phyloP scores from a whole-genome alignment of 768 basidiomycete genomes.

The Boletellus sp. region DNA sequence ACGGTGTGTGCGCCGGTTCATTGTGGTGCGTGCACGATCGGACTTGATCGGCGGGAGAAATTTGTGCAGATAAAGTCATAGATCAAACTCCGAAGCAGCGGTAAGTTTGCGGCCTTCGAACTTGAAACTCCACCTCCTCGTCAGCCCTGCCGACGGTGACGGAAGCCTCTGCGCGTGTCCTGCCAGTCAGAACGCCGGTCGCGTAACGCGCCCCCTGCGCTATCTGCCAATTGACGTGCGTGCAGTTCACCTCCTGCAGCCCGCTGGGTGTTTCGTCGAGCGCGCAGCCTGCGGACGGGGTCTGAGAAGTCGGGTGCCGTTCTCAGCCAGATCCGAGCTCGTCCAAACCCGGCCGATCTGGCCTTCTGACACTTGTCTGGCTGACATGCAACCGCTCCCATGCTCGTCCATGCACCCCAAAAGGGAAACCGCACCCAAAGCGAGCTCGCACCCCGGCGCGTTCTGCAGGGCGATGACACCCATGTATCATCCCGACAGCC shows the following conservation, averaged over 20 bases:
- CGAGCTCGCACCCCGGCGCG: no score
- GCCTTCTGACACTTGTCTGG: slow-evolving; percentile 15
- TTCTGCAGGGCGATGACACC: slow-evolving; percentile 1
- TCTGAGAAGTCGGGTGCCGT: no score
- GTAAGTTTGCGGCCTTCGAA: slow-evolving; percentile 31
- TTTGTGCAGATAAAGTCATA: slow-evolving; percentile 31
- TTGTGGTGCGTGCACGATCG: slow-evolving; percentile 26
- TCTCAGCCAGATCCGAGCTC: slow-evolving; percentile 32
- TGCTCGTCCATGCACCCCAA: slow-evolving; percentile 4
- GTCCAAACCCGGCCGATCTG: slow-evolving; percentile 4
- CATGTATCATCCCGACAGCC: neutral
- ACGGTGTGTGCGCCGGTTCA: slow-evolving; percentile 4
- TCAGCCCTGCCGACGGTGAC: slow-evolving; percentile 31
- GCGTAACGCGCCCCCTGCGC: neutral
- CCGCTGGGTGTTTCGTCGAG: slow-evolving; percentile 17
- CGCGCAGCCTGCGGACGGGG: no score
- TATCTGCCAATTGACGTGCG: slow-evolving; percentile 4
- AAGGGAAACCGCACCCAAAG: no score
- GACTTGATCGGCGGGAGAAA: slow-evolving; percentile 35
- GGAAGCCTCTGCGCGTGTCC: slow-evolving; percentile 24
- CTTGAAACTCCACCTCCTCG: slow-evolving; percentile 33
- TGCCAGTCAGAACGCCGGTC: slow-evolving; percentile 20
- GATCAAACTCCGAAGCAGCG: slow-evolving; percentile 23
- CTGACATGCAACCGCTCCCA: slow-evolving; percentile 17
- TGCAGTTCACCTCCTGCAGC: no score